Conservation (phyloP, 2,329 filamentous ascomycete species). For the Lasiodiplodia gonubiensis region DNA sequence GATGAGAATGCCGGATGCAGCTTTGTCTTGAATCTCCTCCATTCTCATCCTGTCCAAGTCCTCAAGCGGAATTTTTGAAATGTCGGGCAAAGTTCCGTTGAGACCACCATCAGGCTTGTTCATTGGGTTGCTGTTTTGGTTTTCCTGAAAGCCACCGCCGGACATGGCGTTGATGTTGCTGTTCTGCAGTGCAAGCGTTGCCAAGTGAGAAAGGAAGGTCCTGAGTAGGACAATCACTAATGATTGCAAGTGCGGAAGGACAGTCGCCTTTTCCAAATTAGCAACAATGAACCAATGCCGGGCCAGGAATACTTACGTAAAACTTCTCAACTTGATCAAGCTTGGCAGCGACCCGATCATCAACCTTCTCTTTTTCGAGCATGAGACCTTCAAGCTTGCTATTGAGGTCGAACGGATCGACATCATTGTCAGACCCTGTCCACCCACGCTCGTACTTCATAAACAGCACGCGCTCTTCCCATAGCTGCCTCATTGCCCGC, state of each 20-base stretch:
- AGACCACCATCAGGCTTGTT: slow-evolving; percentile 38
- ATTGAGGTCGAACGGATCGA: slow-evolving; percentile 50
- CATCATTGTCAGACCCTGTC: slow-evolving; percentile 59
- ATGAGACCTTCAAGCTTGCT: slow-evolving; percentile 10
- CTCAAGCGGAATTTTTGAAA: slow-evolving; percentile 55
- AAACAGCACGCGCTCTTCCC: slow-evolving; percentile 91
- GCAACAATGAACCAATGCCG: slow-evolving; percentile 13
- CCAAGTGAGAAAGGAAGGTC: slow-evolving; percentile 85
- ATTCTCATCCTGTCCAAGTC: slow-evolving; percentile 82
- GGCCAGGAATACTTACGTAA: slow-evolving; percentile 69
- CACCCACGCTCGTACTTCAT: slow-evolving; percentile 92
- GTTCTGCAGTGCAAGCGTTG: slow-evolving; percentile 72
- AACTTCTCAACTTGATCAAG: slow-evolving; percentile 78
- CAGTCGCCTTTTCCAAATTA: slow-evolving; percentile 62
- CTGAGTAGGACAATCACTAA: slow-evolving; percentile 91
- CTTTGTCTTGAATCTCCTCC: slow-evolving; percentile 88
- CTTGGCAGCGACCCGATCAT: slow-evolving; percentile 47
- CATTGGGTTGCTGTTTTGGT: slow-evolving; percentile 46
- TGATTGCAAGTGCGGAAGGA: slow-evolving; percentile 87
- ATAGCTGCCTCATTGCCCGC: slow-evolving; percentile 87
- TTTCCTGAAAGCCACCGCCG: slow-evolving; percentile 44
- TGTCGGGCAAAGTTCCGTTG: slow-evolving; percentile 38
- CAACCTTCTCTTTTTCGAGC: slow-evolving; percentile 51
- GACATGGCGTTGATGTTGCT: slow-evolving; percentile 50
- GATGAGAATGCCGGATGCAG: slow-evolving; percentile 85